phyloP scores from a whole-genome alignment of 1,139 yeast genomes.

The Yamadazyma dendronema region DNA sequence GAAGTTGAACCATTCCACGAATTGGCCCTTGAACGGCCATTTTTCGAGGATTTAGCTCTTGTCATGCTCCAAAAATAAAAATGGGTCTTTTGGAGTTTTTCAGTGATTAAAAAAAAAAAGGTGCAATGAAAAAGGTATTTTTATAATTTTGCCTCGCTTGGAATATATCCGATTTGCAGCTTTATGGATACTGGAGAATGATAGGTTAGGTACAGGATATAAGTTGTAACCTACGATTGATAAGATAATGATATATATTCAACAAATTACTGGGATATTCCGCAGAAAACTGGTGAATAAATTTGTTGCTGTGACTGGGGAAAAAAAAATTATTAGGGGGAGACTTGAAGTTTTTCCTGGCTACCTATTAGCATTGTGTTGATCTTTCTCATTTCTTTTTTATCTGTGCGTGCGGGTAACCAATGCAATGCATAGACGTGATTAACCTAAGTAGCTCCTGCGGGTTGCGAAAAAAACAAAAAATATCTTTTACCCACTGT shows the following conservation, averaged over 20 bases:
- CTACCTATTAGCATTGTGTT: constrained; percentile 6
- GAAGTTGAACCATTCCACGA: background rate
- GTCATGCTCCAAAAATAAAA: background rate
- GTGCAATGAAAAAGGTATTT: background rate
- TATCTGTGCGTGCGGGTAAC: constrained; percentile 7
- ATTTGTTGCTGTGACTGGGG: background rate
- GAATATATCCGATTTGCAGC: constrained; percentile 2
- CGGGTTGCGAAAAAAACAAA: constrained; percentile 3
- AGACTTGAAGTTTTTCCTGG: constrained; percentile 1
- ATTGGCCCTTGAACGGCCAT: background rate
- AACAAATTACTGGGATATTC: no score
- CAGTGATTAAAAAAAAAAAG: no score
- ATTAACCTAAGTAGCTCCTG: background rate
- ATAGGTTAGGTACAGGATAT: background rate
- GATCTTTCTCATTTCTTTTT: constrained; percentile 9
- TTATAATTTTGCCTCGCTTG: constrained; percentile 1
- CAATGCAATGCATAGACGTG: constrained; percentile 6
- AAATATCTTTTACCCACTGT: constrained; percentile 8
- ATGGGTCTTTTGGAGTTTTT: no score
- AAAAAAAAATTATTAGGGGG: background rate
- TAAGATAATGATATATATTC: background rate
- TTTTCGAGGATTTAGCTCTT: background rate
- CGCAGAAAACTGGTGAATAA: background rate
- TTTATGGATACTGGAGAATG: background rate
- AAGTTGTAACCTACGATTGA: background rate